These are phyloP conservation scores for Cutaneotrichosporon sp. DNA, from an alignment of 1,284 basidiomycete genomes.

Conservation along the genomic window DNA sequence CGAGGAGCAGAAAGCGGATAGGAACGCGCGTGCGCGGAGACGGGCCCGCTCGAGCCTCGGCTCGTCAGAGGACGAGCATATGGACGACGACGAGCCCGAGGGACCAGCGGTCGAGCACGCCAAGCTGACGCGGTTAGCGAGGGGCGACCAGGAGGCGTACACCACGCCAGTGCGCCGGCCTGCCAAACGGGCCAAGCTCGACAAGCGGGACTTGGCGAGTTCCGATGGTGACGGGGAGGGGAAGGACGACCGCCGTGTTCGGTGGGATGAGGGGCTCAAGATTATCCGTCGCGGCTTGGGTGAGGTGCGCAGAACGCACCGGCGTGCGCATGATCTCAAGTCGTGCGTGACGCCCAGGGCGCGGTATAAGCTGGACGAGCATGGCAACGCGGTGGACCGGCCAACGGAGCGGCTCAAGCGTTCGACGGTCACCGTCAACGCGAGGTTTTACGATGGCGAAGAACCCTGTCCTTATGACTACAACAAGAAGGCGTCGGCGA, in stretches of 20 bases:
- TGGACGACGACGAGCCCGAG: constrained; percentile 21
- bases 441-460: constrained; percentile 76
- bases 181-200: constrained; percentile 35
- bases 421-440: constrained; percentile 68
- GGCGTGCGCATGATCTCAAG: constrained; percentile 1
- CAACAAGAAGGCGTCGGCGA: neutral
- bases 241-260: constrained; percentile 51
- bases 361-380: constrained; percentile 64
- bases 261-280: constrained; percentile 67
- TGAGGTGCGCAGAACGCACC: neutral
- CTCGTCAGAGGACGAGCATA: constrained; percentile 38
- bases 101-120: constrained; percentile 17
- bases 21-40: constrained; percentile 63
- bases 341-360: constrained; percentile 3
- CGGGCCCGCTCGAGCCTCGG: constrained; percentile 56
- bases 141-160: constrained; percentile 71
- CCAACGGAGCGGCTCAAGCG: constrained; percentile 61
- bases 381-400: constrained; percentile 65
- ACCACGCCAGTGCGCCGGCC: constrained; percentile 55
- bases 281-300: constrained; percentile 26
- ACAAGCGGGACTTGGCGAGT: constrained; percentile 25
- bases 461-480: constrained; percentile 30
- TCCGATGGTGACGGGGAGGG: constrained; percentile 21
- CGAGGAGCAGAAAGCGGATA: constrained; percentile 59
- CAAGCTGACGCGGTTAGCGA: neutral